Conservation (phyloP, 441 rosid genomes). For the Syzygium malaccense region DNA sequence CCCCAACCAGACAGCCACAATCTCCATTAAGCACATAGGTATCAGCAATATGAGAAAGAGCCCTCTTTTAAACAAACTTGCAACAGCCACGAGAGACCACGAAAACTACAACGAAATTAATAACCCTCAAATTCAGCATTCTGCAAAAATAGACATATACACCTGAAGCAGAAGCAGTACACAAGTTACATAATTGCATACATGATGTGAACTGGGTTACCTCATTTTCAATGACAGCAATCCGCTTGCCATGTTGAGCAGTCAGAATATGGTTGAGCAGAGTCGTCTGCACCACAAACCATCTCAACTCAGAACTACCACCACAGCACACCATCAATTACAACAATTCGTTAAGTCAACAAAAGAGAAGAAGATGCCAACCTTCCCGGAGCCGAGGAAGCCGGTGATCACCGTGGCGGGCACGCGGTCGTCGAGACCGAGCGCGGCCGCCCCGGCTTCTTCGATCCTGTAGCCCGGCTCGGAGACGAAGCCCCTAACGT, state of each 20-base stretch:
- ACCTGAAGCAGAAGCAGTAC: neutral
- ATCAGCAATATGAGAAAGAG: neutral
- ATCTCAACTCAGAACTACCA: neutral
- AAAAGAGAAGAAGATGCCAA: neutral
- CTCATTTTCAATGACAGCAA: constrained; percentile 82
- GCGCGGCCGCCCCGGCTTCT: constrained; percentile 5
- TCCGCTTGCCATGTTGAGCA: constrained; percentile 60
- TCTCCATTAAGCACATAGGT: neutral
- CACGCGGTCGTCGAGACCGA: constrained; percentile 30
- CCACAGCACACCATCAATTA: neutral
- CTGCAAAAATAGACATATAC: neutral
- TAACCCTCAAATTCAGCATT: neutral
- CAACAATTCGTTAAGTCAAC: neutral
- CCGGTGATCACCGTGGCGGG: constrained; percentile 69
- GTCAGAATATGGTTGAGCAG: constrained; percentile 69
- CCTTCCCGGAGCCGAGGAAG: constrained; percentile 79
- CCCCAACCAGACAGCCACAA: neutral
- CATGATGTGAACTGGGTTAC: constrained; percentile 7
- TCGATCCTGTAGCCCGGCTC: constrained; percentile 1
- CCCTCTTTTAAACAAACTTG: neutral
- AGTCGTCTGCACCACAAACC: constrained; percentile 39
- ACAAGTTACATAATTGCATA: neutral
- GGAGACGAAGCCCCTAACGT: constrained; percentile 19
- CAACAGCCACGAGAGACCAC: neutral
- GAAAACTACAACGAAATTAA: neutral